Base-by-base conservation (phyloP, 495 filamentous ascomycete species). In the Penicillium ucsense region DNA sequence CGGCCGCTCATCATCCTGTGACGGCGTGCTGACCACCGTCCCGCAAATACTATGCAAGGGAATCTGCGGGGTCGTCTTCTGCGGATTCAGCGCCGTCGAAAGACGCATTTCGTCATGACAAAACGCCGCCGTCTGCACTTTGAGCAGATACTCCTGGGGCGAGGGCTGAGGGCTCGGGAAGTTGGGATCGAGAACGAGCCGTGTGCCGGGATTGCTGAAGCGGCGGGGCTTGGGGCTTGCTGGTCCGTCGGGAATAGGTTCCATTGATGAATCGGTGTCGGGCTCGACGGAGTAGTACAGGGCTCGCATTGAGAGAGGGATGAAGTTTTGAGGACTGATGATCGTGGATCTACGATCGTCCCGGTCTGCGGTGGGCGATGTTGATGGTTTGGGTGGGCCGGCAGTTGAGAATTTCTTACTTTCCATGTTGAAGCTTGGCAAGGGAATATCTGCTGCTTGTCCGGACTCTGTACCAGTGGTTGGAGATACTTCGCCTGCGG, bases 1-100 rank as follows among this genome's bases (percentile, higher is more conserved):
- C 0, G 60, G 53, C 10, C 41, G 57, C 7, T 52, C 50, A 6
- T 71, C 63, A 20, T 79, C 77, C 41, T 58, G 44, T 0, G 57
- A 46, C 3, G 76, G 77, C 0, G 73, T 68, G 31, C 61, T 68
- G 31, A 81, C 60, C 3, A 82, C 68, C 2, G 64, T 71, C 2
- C 79, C 79, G 33, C 75, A 72, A 48, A 80, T 57, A 58, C 81
- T 80, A 50, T 78, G 72, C 47, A 79, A 70, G 4, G 80, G 81
- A 11, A 83, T 72, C 28, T 71, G 59, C 9, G 71, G 68, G 31
- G 64, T 58, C 4, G 68, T 73, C 40, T 58, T 61, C 9, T 44
- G 65, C 41, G 70, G 79, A 44, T 71, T 63, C 31, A 65, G 52
- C 11, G 57, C 64, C 63, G 70, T 73, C 10, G 60, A 49, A 9